phyloP scores from a whole-genome alignment of 2,329 filamentous ascomycete species.

The Penicillium sp. region DNA sequence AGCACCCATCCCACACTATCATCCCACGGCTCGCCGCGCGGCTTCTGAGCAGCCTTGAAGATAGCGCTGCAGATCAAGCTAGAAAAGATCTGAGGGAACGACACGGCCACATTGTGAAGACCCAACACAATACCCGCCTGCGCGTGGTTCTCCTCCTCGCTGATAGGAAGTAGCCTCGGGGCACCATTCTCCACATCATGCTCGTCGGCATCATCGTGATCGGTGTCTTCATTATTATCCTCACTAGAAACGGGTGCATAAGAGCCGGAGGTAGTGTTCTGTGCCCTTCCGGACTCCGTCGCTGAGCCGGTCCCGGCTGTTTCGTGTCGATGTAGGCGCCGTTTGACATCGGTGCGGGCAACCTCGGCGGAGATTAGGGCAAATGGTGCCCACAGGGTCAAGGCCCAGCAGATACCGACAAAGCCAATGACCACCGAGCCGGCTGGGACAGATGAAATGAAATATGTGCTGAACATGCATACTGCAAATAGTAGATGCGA shows the following conservation, averaged over 20 bases:
- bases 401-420: slow-evolving; percentile 88
- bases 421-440: slow-evolving; percentile 80
- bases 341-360: slow-evolving; percentile 75
- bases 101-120: slow-evolving; percentile 94
- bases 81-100: slow-evolving; percentile 87
- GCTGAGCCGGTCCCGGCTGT: slow-evolving; percentile 16
- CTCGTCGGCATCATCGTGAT: slow-evolving; percentile 9
- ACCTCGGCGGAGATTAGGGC: slow-evolving; percentile 95
- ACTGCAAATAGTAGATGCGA: slow-evolving; percentile 82
- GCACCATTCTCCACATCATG: slow-evolving; percentile 39
- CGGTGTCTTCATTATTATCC: slow-evolving; percentile 16
- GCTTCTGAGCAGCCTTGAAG: slow-evolving; percentile 86
- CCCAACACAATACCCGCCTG: slow-evolving; percentile 90
- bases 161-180: slow-evolving; percentile 29
- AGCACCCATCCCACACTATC: slow-evolving; percentile 86
- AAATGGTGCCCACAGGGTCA: slow-evolving; percentile 93
- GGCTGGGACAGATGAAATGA: slow-evolving; percentile 72
- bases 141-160: slow-evolving; percentile 63
- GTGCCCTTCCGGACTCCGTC: slow-evolving; percentile 12
- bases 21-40: slow-evolving; percentile 81
- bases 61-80: slow-evolving; percentile 83
- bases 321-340: slow-evolving; percentile 56
- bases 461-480: slow-evolving; percentile 82
- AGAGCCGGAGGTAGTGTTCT: slow-evolving; percentile 13
- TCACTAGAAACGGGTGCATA: slow-evolving; percentile 18